Conservation (phyloP, 2,329 filamentous ascomycete genomes). For the Venturia pyrina region DNA sequence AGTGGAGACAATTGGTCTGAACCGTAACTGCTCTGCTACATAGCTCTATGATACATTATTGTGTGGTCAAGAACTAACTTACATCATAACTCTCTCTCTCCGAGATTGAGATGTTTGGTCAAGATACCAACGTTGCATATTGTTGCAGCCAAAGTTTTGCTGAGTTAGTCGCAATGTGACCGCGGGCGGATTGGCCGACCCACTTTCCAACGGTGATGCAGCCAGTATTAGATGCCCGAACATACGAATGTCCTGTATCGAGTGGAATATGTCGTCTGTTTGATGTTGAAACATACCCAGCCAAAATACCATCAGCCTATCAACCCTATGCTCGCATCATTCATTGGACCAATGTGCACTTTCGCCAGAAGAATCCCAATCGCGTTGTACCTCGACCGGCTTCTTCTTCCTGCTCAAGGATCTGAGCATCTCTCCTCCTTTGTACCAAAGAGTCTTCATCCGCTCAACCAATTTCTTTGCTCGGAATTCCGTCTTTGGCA, state of each 20-base stretch:
- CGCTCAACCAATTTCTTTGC: conserved; percentile 31
- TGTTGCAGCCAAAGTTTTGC: background rate
- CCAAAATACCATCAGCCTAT: background rate
- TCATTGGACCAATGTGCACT: conserved; percentile 5
- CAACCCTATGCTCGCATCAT: background rate
- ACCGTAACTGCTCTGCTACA: background rate
- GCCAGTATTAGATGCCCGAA: background rate
- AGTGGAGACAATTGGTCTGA: background rate
- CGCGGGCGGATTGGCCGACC: background rate
- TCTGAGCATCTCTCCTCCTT: conserved; percentile 18
- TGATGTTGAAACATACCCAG: background rate
- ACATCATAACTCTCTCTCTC: background rate
- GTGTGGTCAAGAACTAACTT: background rate
- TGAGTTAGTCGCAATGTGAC: background rate
- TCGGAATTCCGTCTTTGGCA: conserved; percentile 30
- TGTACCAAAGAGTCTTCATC: conserved; percentile 25
- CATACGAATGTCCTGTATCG: background rate
- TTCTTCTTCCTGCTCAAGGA: conserved; percentile 10
- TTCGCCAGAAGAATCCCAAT: conserved; percentile 10
- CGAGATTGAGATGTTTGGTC: background rate
- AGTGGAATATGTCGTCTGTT: background rate
- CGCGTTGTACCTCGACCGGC: background rate
- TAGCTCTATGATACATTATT: conserved; percentile 5
- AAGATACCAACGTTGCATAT: background rate
- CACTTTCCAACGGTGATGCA: background rate